Evolutionary conservation across 257 asterid genomes (phyloP).

Genomic region (Leonotis leonurus): DNA sequence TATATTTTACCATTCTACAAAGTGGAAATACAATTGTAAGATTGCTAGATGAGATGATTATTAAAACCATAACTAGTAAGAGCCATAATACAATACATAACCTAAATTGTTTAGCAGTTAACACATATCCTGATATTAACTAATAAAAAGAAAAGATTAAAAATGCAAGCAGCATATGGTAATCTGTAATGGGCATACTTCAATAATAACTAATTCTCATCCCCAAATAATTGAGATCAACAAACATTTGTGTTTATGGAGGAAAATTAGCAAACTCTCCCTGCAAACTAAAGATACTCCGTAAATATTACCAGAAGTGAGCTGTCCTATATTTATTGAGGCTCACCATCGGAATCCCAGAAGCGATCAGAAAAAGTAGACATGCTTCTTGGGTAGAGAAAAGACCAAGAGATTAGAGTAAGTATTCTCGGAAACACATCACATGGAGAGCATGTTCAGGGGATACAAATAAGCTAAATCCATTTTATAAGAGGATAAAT

Average conservation of each 20-base stretch:
- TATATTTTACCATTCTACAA: no score
- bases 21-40: not conserved
- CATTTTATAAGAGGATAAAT: not conserved
- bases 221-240: not conserved
- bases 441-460: constrained; percentile 1
- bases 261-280: not conserved
- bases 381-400: not conserved
- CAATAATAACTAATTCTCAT: not conserved
- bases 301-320: not conserved
- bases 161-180: not conserved
- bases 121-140: not conserved
- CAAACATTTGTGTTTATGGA: not conserved
- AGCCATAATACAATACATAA: not conserved
- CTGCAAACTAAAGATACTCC: not conserved
- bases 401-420: not conserved
- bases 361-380: not conserved
- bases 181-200: not conserved
- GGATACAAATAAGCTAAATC: not conserved
- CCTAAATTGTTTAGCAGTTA: not conserved
- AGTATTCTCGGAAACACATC: not conserved
- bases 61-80: not conserved
- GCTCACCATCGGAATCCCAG: not conserved
- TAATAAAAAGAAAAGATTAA: no score
- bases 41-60: not conserved
- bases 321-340: not conserved